Evolutionary conservation across 169 alveolate species (phyloP).

Genomic region (Plasmodium adleri): DNA sequence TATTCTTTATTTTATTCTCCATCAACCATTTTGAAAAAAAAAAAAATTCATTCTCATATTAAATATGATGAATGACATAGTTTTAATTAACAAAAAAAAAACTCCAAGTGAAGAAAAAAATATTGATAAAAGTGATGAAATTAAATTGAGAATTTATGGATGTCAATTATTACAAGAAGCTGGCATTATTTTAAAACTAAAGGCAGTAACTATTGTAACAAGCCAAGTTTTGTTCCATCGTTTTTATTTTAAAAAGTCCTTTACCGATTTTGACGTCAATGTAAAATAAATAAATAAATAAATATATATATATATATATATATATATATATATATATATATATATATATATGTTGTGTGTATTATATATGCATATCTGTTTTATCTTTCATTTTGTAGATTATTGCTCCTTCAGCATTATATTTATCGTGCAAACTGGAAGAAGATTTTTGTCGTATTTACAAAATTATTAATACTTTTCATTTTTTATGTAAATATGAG

Average conservation of each 20-base stretch:
- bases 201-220: slow-evolving; percentile 91
- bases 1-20: slow-evolving; percentile 12
- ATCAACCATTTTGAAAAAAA: neutral
- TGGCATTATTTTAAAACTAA: slow-evolving; percentile 89
- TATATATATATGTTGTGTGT: neutral
- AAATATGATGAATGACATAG: slow-evolving; percentile 73
- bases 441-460: slow-evolving; percentile 90
- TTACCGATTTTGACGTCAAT: slow-evolving; percentile 88
- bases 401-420: slow-evolving; percentile 90
- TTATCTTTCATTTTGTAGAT: slow-evolving; percentile 68
- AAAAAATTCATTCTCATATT: neutral
- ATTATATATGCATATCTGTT: neutral
- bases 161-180: slow-evolving; percentile 87
- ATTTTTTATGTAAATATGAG: slow-evolving; percentile 79
- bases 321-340: slow-evolving; percentile 8
- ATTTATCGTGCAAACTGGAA: slow-evolving; percentile 91
- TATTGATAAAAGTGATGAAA: slow-evolving; percentile 48
- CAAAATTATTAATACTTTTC: slow-evolving; percentile 88
- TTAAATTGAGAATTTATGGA: slow-evolving; percentile 68
- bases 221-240: slow-evolving; percentile 91
- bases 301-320: neutral
- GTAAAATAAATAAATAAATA: slow-evolving; percentile 52
- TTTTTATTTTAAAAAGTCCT: slow-evolving; percentile 88
- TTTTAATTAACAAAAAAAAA: slow-evolving; percentile 35
- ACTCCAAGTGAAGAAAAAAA: slow-evolving; percentile 77